These are phyloP conservation scores for Rutstroemia sp. DNA, from an alignment of 2,329 filamentous ascomycete species.

Conservation along the genomic window DNA sequence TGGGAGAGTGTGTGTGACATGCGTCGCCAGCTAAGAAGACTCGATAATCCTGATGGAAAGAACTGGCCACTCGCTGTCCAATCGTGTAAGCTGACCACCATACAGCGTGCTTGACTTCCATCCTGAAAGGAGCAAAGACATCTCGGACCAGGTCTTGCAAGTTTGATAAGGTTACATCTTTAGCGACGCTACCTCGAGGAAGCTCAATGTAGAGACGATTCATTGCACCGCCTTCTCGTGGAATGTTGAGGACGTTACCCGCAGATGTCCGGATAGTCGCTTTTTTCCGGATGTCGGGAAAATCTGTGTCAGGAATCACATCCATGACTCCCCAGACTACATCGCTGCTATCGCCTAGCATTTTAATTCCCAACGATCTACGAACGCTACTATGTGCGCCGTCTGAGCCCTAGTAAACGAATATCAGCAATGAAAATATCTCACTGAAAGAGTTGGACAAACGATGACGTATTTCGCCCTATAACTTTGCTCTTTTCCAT, in stretches of 20 bases:
- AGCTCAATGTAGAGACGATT: conserved; percentile 56
- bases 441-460: neutral
- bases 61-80: conserved; percentile 50
- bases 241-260: conserved; percentile 55
- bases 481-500: neutral
- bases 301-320: conserved; percentile 31
- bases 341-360: conserved; percentile 51
- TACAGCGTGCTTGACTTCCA: conserved; percentile 40
- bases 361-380: conserved; percentile 42
- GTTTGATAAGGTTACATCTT: conserved; percentile 50
- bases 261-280: conserved; percentile 46
- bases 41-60: conserved; percentile 43
- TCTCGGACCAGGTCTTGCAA: conserved; percentile 60
- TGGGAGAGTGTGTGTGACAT: conserved; percentile 52
- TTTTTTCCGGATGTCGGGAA: conserved; percentile 56
- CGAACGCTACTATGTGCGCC: conserved; percentile 46
- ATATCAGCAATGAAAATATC: neutral
- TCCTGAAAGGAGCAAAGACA: conserved; percentile 48
- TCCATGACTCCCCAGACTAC: conserved; percentile 54
- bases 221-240: conserved; percentile 50
- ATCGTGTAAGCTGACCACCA: conserved; percentile 56
- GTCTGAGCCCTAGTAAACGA: conserved; percentile 23
- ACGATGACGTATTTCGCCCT: neutral
- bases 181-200: conserved; percentile 36
- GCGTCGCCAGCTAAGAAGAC: conserved; percentile 49